Evolutionary conservation across 345 rosid species (phyloP), one percentile per base, ranked within the genome.

Genomic region (Geranium rotundifolium): DNA sequence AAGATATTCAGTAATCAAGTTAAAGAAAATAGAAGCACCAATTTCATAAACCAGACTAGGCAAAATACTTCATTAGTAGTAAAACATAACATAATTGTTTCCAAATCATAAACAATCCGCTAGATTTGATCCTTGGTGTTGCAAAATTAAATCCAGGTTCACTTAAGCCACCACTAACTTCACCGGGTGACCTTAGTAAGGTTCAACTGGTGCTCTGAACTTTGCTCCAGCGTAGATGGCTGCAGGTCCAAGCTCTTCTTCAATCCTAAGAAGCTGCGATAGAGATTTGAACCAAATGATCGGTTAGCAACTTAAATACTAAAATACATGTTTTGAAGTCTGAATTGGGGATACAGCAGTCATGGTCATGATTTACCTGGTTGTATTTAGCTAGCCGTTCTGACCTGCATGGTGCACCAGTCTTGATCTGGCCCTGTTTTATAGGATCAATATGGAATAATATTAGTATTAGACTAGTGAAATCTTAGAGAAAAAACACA

Each of bases 181-280:
- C 13, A 46, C 15, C 12, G 52, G 52, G 52, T 12, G 16, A 59
- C 52, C 73, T 81, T 86, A 89, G 69, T 88, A 91, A 13, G 98
- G 98, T 61, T 80, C 95, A 19, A 91, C 96, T 0, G 98, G 96
- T n/a, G 23, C 72, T 72, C 98, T 86, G 89, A 91, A 91, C 76
- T 73, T 77, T 2, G 68, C 83, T 73, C 96, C 96, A 0, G 98
- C 96, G 63, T 91, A 91, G 27, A 91, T 72, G 41, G 96, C 95
- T 34, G 76, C 92, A 13, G 80, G 19, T 8, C 96, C 98, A 29
- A 89, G 89, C 85, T 91, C 95, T 73, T 89, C 96, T 70, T 87
- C 96, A 1, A 91, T 91, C 61, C 98, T 82, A 75, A 89, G 66
- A 58, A 91, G 92, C 96, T 91, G 57, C 52, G 10, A 9, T 46